A percentile compares a stretch with the other conserved stretches of the same genome.
Evolutionary conservation across 768 basidiomycete species (phyloP).

Genomic region (Hirschioporus abietinus): DNA sequence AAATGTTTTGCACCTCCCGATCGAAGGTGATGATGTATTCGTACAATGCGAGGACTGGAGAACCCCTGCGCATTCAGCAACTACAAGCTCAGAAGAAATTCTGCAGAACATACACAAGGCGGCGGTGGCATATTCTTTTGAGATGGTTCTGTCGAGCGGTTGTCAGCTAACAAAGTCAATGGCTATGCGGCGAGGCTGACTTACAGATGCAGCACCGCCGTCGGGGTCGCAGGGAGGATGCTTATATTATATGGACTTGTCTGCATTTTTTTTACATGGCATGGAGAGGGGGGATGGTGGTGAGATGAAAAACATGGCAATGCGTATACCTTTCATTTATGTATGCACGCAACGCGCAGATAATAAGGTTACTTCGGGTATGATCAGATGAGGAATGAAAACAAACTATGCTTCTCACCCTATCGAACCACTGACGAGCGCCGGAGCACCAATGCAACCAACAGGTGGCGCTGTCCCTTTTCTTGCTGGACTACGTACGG

Average conservation of each 20-base stretch:
- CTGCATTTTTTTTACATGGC: neutral
- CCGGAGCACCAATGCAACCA: neutral
- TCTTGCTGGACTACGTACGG: neutral
- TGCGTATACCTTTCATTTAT: neutral
- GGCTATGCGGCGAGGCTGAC: neutral
- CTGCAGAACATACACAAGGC: neutral
- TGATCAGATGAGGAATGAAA: neutral
- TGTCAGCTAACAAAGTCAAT: neutral
- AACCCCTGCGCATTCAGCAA: neutral
- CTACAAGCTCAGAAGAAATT: neutral
- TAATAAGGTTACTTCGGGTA: neutral
- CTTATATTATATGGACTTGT: neutral
- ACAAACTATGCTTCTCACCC: neutral
- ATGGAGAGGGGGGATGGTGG: neutral
- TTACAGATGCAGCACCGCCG: neutral
- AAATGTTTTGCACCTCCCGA: conserved; percentile 12
- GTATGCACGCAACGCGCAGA: neutral
- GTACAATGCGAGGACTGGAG: conserved; percentile 13
- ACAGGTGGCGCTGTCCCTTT: neutral
- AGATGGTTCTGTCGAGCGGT: neutral
- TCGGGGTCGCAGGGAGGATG: neutral
- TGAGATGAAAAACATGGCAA: neutral
- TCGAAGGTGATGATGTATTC: conserved; percentile 17
- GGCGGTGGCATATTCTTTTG: neutral
- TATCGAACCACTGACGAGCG: neutral